A percentile compares a stretch with the other conserved stretches of the same genome.
phyloP scores from a whole-genome alignment of 140 eudicot genomes.

The Eryngium alpinum region DNA sequence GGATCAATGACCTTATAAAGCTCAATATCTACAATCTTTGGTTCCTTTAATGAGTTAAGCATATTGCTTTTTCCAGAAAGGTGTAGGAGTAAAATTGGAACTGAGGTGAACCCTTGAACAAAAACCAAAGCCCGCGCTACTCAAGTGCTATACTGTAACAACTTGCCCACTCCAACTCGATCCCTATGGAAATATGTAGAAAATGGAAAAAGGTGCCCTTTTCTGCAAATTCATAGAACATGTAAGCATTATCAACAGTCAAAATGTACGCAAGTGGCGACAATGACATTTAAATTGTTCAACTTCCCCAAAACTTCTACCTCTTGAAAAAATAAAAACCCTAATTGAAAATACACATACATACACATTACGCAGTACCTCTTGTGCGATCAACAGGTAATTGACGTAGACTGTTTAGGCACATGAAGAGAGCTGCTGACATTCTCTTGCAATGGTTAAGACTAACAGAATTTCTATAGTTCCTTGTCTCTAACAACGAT shows the following conservation, averaged over 20 bases:
- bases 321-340: no score
- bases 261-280: constrained; percentile 69
- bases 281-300: constrained; percentile 74
- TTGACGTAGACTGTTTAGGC: no score
- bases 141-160: constrained; percentile 72
- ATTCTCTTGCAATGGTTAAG: no score
- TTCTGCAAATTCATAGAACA: constrained; percentile 55
- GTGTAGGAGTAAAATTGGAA: constrained; percentile 62
- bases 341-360: no score
- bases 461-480: no score
- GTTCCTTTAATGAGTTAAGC: constrained; percentile 65
- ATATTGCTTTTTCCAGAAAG: constrained; percentile 53
- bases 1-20: constrained; percentile 90
- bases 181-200: constrained; percentile 40
- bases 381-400: no score
- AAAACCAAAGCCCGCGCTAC: constrained; percentile 79
- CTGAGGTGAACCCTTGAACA: constrained; percentile 64
- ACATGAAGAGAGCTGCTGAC: no score
- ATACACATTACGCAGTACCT: no score
- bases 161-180: constrained; percentile 70
- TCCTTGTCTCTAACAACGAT: no score
- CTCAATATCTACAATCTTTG: constrained; percentile 78
- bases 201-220: constrained; percentile 62
- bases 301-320: constrained; percentile 55
- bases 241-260: constrained; percentile 57